Percentiles rank a stretch among this genome's conserved stretches.
Evolutionary conservation across 305 asterid genomes (phyloP).

Genomic region (Fraxinus albicans): DNA sequence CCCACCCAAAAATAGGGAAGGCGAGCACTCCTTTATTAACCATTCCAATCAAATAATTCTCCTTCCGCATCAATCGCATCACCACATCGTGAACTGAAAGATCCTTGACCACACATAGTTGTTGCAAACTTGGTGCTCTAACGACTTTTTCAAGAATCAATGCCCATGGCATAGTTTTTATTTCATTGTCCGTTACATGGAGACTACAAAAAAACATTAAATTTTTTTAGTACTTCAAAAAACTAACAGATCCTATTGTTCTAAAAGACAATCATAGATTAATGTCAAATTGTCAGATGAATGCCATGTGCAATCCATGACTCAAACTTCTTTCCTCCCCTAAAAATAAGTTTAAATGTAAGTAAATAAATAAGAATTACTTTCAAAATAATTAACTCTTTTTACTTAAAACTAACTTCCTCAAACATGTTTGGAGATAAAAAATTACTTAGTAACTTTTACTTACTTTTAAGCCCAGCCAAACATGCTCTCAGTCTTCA

Average conservation of each 20-base stretch:
- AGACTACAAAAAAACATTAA: conserved; percentile 61
- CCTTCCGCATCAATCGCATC: conserved; percentile 95
- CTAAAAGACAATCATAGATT: background rate
- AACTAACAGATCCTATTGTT: background rate
- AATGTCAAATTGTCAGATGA: background rate
- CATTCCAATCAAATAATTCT: conserved; percentile 97
- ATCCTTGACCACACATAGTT: conserved; percentile 75
- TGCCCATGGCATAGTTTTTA: conserved; percentile 96
- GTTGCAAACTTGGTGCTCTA: conserved; percentile 57
- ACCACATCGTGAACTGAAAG: conserved; percentile 85
- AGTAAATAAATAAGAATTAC: background rate
- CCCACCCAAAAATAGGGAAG: conserved; percentile 80
- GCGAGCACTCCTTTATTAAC: conserved; percentile 93
- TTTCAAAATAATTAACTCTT: background rate
- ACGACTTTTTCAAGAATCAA: conserved; percentile 82
- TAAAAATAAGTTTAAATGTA: background rate
- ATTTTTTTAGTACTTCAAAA: background rate
- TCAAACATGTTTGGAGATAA: background rate
- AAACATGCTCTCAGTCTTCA: background rate
- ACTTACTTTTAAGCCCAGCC: background rate
- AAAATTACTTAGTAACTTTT: background rate
- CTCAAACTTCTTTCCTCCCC: background rate
- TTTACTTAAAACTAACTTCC: background rate
- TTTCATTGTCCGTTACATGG: conserved; percentile 72
- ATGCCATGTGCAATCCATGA: background rate